Evolutionary conservation across 2,329 filamentous ascomycete genomes (phyloP).

Genomic region (Tothia fuscella): DNA sequence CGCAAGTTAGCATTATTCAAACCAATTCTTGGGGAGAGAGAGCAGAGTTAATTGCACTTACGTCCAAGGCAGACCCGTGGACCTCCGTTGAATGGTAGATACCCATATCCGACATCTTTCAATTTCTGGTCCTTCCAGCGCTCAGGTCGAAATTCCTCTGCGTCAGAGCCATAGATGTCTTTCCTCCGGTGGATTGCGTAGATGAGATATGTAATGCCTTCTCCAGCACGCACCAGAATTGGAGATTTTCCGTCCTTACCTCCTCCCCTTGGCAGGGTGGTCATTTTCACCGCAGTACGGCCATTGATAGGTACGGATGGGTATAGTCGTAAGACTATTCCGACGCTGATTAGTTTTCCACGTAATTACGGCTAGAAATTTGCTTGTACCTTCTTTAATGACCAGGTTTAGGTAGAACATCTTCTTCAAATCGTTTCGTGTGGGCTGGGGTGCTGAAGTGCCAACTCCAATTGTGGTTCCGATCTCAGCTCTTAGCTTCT

Average conservation of each 20-base stretch:
- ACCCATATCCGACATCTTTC: constrained; percentile 20
- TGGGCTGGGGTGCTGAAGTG: background rate
- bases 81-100: constrained; percentile 28
- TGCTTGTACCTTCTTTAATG: background rate
- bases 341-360: background rate
- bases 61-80: constrained; percentile 27
- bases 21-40: constrained; percentile 3
- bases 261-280: background rate
- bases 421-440: background rate
- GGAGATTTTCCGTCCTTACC: background rate
- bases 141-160: background rate
- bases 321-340: constrained; percentile 1
- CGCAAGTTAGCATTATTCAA: constrained; percentile 21
- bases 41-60: background rate
- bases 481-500: background rate
- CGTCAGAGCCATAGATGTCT: background rate
- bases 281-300: background rate
- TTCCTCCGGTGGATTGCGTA: background rate
- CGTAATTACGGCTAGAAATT: background rate
- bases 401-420: background rate
- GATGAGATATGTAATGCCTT: background rate
- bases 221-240: background rate
- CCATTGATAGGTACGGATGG: constrained; percentile 1
- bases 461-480: background rate
- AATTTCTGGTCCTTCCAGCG: background rate